Base-by-base conservation (phyloP, 176 grass and related monocot species). In the Zoysia japonica region DNA sequence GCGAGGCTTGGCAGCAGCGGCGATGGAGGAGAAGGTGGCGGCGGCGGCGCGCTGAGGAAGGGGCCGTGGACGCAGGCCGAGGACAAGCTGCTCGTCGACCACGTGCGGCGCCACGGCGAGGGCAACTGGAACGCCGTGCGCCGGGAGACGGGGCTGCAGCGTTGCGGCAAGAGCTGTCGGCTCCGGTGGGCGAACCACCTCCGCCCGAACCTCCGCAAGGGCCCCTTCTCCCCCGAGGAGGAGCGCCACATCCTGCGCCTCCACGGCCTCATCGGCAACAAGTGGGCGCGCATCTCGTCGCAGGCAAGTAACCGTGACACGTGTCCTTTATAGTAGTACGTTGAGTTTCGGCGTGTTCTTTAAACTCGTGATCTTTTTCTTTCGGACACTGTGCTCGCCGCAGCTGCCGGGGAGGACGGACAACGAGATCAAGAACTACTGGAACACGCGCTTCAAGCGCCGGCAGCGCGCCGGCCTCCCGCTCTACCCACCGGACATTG, bases 101-200 rank as follows among this genome's bases (percentile, higher is more conserved):
- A 99, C 71, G 96, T 99, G 67, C 80, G 90, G 52, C 80, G 83
- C 52, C 81, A 99, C 71, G 92, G 96, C 5, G 92, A 93, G 67
- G 90, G 96, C 1, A 91, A 89, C 84, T 95, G 92, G 96, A 95
- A 99, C 83, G 82, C 90, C 39, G 96, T 99, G 78, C 86, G 91
- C 3, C 79, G 86, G n/a, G 89, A 92, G 71, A 95, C 83, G 7
- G 86, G 88, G 6, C 86, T 98, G 45, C 83, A 78, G 44, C 85
- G 96, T 11, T 97, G 94, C 66, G 94, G 94, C 56, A 97, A 97
- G 87, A 97, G 94, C 75, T 97, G 94, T 86, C 91, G 94, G 0
- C 89, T 97, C 77, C 87, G 94, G 65, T 97, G 94, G 94, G 89
- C 91, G 1, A 97, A 97, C 82, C 91, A 97, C 80, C 92, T 97